Evolutionary conservation across 2,329 filamentous ascomycete species (phyloP), one percentile per base, ranked within the genome.

Genomic region (Cladosporium sp.): DNA sequence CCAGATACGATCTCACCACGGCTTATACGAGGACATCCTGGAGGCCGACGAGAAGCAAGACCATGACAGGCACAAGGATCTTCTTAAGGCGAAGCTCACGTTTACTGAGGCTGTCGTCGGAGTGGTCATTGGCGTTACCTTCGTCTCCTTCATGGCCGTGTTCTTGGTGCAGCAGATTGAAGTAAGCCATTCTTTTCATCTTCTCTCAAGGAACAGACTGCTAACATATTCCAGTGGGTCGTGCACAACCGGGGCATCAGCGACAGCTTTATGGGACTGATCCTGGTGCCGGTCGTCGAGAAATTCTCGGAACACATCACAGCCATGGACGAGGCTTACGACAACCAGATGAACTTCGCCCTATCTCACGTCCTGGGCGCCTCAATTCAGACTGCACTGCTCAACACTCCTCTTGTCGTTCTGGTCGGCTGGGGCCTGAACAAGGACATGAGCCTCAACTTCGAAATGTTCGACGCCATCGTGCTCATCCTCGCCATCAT

Each of bases 281-380:
- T 94, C 71, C 83, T 96, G 1, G 86, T 95, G 2, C 89, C 91
- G 2, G 82, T 96, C 0, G 92, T 95, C 5, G 92, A 96, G 74
- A 96, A 96, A 78, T 89, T 90, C 1, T 91, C 92, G 10, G 92
- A 96, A 77, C 92, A 96, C 78, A 81, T 96, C 57, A 94, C 91
- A 1, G 91, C 92, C 36, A 83, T 95, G 66, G 91, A 95, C 73
- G 92, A 95, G 82, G 92, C 92, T 24, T 94, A 89, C 85, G 90
- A 92, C 73, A 87, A 91, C 75, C 88, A 90, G 75, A 78, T 78
- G 84, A 94, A 94, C 80, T 90, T 93, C 76, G 92, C 92, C 0
- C 84, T 95, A 30, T 90, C 91, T 54, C 92, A 97, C 76, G 91
- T 95, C 63, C 87, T 97, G 51, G 92, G 92, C 57, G 89, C 92